phyloP scores from a whole-genome alignment of 345 rosid species.

The Eucalyptus tenuipes region DNA sequence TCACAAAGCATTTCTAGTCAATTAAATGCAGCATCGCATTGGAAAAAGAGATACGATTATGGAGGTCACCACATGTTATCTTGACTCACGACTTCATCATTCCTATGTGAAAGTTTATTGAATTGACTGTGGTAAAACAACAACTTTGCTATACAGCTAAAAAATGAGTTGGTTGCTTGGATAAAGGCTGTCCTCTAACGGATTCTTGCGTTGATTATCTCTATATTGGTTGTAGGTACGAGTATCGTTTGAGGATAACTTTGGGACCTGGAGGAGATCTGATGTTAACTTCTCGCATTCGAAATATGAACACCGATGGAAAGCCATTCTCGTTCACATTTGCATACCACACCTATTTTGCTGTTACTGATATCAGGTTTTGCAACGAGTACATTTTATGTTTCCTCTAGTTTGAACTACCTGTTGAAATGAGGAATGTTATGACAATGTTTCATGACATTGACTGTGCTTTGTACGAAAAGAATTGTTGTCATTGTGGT shows the following conservation, averaged over 20 bases:
- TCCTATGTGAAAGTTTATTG: neutral
- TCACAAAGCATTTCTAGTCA: neutral
- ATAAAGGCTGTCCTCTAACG: neutral
- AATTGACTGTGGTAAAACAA: neutral
- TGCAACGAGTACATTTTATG: neutral
- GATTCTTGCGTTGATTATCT: neutral
- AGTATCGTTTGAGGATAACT: conserved; percentile 43
- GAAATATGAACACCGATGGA: conserved; percentile 47
- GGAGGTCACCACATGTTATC: neutral
- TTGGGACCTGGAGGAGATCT: conserved; percentile 49
- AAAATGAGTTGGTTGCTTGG: neutral
- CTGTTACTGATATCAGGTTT: conserved; percentile 50
- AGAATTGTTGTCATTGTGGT: neutral
- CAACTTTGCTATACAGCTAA: neutral
- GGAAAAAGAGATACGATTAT: neutral
- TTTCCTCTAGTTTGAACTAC: neutral
- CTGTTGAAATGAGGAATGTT: neutral
- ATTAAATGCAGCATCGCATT: neutral
- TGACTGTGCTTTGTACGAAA: neutral
- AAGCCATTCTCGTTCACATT: conserved; percentile 50
- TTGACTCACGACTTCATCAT: neutral
- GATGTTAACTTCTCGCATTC: conserved; percentile 47
- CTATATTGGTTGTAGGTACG: conserved; percentile 17
- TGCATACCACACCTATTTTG: conserved; percentile 48
- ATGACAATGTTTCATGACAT: neutral